These are phyloP conservation scores for Salix udensis DNA, from an alignment of 345 rosid genomes.

Conservation along the genomic window DNA sequence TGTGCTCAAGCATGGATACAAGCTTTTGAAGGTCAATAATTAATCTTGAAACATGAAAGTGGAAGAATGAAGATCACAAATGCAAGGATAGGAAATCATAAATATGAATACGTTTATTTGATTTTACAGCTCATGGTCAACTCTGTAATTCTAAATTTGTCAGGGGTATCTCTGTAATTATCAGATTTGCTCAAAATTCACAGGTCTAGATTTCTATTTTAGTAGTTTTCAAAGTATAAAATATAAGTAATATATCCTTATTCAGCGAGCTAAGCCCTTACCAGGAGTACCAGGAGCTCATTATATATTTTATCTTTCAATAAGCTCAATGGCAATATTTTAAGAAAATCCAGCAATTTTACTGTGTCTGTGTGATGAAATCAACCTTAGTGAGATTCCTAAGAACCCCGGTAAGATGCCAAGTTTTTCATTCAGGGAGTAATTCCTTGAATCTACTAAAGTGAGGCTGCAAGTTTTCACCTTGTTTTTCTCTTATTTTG, in stretches of 20 bases:
- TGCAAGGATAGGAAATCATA: neutral
- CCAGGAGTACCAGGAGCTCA: neutral
- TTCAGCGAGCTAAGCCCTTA: neutral
- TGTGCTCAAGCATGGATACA: neutral
- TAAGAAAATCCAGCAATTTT: neutral
- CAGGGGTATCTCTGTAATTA: neutral
- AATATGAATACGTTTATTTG: neutral
- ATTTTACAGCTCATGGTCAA: neutral
- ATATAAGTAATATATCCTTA: neutral
- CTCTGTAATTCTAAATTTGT: neutral
- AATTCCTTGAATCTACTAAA: neutral
- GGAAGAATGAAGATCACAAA: neutral
- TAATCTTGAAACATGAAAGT: constrained; percentile 1
- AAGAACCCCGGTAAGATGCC: neutral
- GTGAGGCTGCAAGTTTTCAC: neutral
- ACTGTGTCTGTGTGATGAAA: neutral
- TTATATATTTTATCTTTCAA: neutral
- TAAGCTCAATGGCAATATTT: neutral
- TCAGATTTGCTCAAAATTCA: neutral
- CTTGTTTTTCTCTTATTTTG: neutral
- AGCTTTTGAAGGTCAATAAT: neutral
- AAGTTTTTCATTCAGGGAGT: neutral
- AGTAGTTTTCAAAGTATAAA: neutral
- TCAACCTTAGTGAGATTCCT: neutral
- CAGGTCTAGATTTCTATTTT: neutral